Conservation (phyloP, 2,329 filamentous ascomycete species). For the Colletotrichum salicis region DNA sequence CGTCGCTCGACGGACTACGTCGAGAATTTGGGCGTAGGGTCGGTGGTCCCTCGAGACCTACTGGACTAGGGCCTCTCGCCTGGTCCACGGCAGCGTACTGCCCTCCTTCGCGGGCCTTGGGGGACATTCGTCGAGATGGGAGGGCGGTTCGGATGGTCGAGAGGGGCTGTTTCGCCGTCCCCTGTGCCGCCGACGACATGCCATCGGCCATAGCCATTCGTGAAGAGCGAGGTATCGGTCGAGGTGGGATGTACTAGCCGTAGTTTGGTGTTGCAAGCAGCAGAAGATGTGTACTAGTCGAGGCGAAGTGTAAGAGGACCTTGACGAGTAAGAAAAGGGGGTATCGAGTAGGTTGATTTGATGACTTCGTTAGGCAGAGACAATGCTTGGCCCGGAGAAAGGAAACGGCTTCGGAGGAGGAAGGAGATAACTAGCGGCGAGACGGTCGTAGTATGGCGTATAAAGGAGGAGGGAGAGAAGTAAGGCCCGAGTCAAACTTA, state of each 20-base stretch:
- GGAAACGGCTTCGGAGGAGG: conserved; percentile 9
- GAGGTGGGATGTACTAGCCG: neutral
- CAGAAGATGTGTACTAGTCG: conserved; percentile 2
- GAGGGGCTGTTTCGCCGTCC: conserved; percentile 26
- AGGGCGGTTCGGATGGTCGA: conserved; percentile 35
- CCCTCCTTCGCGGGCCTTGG: conserved; percentile 28
- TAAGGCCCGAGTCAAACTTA: conserved; percentile 21
- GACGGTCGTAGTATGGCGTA: conserved; percentile 6
- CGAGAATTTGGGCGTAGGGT: conserved; percentile 19
- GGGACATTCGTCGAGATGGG: conserved; percentile 36
- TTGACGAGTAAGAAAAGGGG: conserved; percentile 3
- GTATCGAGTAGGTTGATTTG: conserved; percentile 6
- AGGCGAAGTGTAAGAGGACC: conserved; percentile 10
- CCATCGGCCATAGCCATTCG: conserved; percentile 38
- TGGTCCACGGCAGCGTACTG: conserved; percentile 18
- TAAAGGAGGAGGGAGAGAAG: conserved; percentile 7
- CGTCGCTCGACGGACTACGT: conserved; percentile 36
- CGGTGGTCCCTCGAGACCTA: neutral
- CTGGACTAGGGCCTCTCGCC: conserved; percentile 19
- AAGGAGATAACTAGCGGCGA: conserved; percentile 2
- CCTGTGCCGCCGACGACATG: conserved; percentile 31
- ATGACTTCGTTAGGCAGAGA: conserved; percentile 11
- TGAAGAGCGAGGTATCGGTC: conserved; percentile 10
- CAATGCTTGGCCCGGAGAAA: conserved; percentile 3
- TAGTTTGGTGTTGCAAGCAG: neutral